Percentiles rank a stretch among this genome's conserved stretches.
Evolutionary conservation across 1,139 yeast species (phyloP).

Genomic region (Geotrichum reessii): DNA sequence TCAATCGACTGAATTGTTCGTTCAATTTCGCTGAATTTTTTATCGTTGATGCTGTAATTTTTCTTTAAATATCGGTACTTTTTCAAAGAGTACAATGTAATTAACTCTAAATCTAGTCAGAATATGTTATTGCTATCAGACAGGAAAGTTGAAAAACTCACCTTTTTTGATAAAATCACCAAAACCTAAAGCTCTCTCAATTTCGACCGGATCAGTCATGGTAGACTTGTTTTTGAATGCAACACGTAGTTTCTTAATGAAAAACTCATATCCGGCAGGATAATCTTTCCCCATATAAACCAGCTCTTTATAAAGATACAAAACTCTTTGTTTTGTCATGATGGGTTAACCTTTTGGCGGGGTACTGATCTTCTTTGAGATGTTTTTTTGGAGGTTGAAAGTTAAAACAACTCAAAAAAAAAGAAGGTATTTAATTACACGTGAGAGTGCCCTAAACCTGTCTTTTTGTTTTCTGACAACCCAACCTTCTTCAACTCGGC

Average conservation of each 20-base stretch:
- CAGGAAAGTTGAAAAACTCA: background rate
- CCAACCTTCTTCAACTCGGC: background rate
- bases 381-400: background rate
- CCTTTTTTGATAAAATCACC: constrained; percentile 38
- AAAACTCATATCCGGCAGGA: constrained; percentile 35
- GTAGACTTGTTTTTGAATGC: constrained; percentile 31
- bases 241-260: constrained; percentile 28
- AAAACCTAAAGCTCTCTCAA: constrained; percentile 31
- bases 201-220: constrained; percentile 26
- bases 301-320: constrained; percentile 36
- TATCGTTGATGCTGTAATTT: constrained; percentile 24
- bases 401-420: background rate
- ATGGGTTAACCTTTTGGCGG: background rate
- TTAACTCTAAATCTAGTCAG: constrained; percentile 25
- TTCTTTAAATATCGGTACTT: constrained; percentile 36
- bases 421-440: background rate
- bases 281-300: constrained; percentile 37
- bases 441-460: background rate
- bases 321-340: constrained; percentile 24
- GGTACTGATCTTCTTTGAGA: background rate
- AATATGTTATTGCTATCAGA: background rate
- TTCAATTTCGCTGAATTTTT: background rate
- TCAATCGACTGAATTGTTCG: background rate
- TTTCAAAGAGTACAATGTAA: constrained; percentile 34
- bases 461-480: background rate